Percentiles rank a stretch among this genome's conserved stretches.
These are phyloP conservation scores for Nakazawaea ambrosiae DNA, from an alignment of 805 yeast genomes.

Conservation along the genomic window DNA sequence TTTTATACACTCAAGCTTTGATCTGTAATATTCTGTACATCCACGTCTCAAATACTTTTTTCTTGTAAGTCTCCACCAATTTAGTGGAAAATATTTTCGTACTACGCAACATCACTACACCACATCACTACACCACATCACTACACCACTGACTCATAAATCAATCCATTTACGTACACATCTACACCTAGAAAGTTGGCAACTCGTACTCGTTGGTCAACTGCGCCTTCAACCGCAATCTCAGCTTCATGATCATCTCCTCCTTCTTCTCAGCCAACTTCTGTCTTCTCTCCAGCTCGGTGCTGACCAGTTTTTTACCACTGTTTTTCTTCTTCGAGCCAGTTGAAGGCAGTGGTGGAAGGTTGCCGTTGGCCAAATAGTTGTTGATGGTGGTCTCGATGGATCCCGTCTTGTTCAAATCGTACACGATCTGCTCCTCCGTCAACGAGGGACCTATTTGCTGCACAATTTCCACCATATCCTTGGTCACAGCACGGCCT, in stretches of 20 bases:
- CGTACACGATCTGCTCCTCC: slow-evolving; percentile 63
- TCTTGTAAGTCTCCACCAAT: too few species aligned
- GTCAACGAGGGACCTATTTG: slow-evolving; percentile 73
- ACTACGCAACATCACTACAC: too few species aligned
- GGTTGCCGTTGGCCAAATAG: slow-evolving; percentile 6
- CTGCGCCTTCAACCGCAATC: slow-evolving; percentile 39
- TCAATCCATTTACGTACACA: too few species aligned
- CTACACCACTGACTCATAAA: too few species aligned
- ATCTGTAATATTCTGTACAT: too few species aligned
- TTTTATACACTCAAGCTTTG: too few species aligned
- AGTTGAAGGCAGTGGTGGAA: slow-evolving; percentile 13
- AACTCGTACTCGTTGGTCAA: slow-evolving; percentile 9
- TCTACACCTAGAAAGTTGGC: neutral
- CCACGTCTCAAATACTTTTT: too few species aligned
- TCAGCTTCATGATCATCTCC: slow-evolving; percentile 55
- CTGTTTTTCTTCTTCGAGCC: slow-evolving; percentile 12
- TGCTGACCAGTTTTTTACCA: slow-evolving; percentile 34
- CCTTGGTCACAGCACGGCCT: slow-evolving; percentile 38
- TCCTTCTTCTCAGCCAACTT: slow-evolving; percentile 41
- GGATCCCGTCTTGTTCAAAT: slow-evolving; percentile 69
- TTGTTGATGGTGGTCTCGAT: slow-evolving; percentile 77
- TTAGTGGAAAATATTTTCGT: too few species aligned
- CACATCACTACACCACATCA: too few species aligned
- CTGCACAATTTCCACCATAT: slow-evolving; percentile 82
- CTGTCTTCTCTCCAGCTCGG: slow-evolving; percentile 34